Evolutionary conservation across 768 basidiomycete genomes (phyloP).

Genomic region (Asterophora lycoperdoides): DNA sequence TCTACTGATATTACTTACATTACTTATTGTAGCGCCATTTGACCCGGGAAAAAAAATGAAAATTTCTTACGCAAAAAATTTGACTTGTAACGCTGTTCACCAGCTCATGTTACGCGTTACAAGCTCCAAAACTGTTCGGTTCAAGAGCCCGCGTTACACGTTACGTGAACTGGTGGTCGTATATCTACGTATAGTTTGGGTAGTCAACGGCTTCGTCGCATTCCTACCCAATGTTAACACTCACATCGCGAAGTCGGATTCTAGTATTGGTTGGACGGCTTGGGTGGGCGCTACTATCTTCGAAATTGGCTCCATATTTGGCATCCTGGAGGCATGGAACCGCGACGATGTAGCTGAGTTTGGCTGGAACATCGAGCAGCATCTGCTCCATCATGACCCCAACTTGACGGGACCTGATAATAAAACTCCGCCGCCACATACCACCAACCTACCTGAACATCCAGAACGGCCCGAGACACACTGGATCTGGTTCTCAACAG

Average conservation of each 20-base stretch:
- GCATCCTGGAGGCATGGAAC: slow-evolving; percentile 54
- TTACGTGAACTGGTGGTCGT: too few species aligned
- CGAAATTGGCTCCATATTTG: slow-evolving; percentile 49
- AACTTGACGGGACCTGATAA: too few species aligned
- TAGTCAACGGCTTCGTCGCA: slow-evolving; percentile 51
- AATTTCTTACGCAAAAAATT: too few species aligned
- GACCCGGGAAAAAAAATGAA: too few species aligned
- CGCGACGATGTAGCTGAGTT: slow-evolving; percentile 36
- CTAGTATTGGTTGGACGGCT: slow-evolving; percentile 42
- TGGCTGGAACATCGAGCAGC: slow-evolving; percentile 27
- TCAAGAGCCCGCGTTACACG: too few species aligned
- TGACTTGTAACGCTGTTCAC: too few species aligned
- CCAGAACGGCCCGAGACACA: slow-evolving; percentile 18
- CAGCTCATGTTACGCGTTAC: too few species aligned
- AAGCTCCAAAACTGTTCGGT: too few species aligned
- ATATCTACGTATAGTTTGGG: slow-evolving; percentile 49
- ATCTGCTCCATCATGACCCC: slow-evolving; percentile 8
- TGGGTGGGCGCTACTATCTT: slow-evolving; percentile 61
- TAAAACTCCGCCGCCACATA: too few species aligned
- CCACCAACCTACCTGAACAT: slow-evolving; percentile 18
- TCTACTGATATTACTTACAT: too few species aligned
- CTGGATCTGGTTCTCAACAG: slow-evolving; percentile 38
- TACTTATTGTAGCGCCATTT: too few species aligned
- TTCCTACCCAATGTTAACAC: slow-evolving; percentile 43
- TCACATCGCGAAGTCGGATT: slow-evolving; percentile 24